Percentiles rank a stretch among this genome's conserved stretches.
These are phyloP conservation scores for Porphyrellus cyaneotinctus DNA, from an alignment of 768 basidiomycete genomes.

Conservation along the genomic window DNA sequence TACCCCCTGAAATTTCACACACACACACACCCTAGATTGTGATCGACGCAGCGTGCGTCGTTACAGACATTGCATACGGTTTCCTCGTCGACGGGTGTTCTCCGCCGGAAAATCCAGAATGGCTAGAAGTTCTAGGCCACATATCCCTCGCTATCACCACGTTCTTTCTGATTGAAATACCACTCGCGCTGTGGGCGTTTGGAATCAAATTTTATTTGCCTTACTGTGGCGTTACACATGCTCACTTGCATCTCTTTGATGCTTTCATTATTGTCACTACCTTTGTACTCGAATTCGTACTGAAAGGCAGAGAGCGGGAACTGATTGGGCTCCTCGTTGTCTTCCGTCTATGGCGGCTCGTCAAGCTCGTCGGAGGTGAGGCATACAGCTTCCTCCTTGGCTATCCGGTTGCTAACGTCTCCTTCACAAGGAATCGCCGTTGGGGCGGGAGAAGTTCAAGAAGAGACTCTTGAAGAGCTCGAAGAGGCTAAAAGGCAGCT, in stretches of 20 bases:
- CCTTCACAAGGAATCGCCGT: slow-evolving; percentile 60
- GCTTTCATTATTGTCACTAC: slow-evolving; percentile 66
- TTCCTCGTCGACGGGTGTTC: slow-evolving; percentile 56
- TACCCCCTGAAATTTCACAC: slow-evolving; percentile 6
- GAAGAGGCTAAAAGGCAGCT: slow-evolving; percentile 48
- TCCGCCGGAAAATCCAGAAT: slow-evolving; percentile 43
- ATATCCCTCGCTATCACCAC: slow-evolving; percentile 66
- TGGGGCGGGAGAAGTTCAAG: slow-evolving; percentile 67
- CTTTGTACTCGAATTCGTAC: slow-evolving; percentile 65
- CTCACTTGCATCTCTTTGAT: slow-evolving; percentile 72
- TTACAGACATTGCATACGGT: slow-evolving; percentile 65
- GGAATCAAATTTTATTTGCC: slow-evolving; percentile 64
- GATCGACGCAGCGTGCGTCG: slow-evolving; percentile 66
- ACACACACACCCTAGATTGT: slow-evolving; percentile 39
- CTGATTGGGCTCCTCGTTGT: slow-evolving; percentile 66
- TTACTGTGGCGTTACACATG: slow-evolving; percentile 47
- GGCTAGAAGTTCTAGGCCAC: slow-evolving; percentile 59
- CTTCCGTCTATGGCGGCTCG: slow-evolving; percentile 75
- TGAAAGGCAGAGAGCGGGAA: slow-evolving; percentile 67
- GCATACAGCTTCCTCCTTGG: neutral
- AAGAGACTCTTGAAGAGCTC: slow-evolving; percentile 48
- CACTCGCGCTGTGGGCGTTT: slow-evolving; percentile 61
- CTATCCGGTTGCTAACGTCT: neutral
- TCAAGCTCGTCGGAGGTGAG: slow-evolving; percentile 65
- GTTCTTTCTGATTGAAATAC: slow-evolving; percentile 76